Evolutionary conservation across 2,329 filamentous ascomycete genomes (phyloP).

Genomic region (Fusarium irregulare): DNA sequence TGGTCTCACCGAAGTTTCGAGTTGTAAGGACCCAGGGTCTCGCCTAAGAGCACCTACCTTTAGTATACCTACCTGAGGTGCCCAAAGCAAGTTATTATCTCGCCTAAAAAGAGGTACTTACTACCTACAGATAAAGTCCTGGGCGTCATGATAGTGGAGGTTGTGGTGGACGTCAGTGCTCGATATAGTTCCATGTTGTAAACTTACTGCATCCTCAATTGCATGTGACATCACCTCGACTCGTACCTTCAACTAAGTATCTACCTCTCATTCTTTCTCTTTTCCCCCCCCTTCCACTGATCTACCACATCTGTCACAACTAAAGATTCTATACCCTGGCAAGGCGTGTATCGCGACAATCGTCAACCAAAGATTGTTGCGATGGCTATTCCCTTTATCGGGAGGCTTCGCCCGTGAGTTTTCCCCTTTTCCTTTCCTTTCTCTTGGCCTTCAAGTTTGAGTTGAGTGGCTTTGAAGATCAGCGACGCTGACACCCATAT

Average conservation of each 20-base stretch:
- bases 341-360: constrained; percentile 18
- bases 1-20: constrained; percentile 16
- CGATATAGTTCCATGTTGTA: not conserved
- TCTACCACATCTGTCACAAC: constrained; percentile 12
- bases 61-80: not conserved
- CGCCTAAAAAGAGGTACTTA: constrained; percentile 26
- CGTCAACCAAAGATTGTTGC: constrained; percentile 30
- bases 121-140: constrained; percentile 17
- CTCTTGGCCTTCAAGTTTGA: not conserved
- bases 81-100: constrained; percentile 1
- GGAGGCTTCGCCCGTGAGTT: constrained; percentile 64
- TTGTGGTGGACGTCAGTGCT: constrained; percentile 26
- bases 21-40: not conserved
- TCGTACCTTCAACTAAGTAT: constrained; percentile 7
- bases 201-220: constrained; percentile 25
- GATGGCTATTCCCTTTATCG: constrained; percentile 66
- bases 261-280: constrained; percentile 1
- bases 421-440: constrained; percentile 3
- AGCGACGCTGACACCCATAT: constrained; percentile 10
- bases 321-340: constrained; percentile 1
- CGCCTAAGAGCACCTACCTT: not conserved
- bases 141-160: constrained; percentile 21
- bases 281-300: constrained; percentile 12
- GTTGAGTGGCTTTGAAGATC: constrained; percentile 4
- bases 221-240: constrained; percentile 47